Evolutionary conservation across 2,329 filamentous ascomycete species (phyloP).

Genomic region (Endothia cerciana): DNA sequence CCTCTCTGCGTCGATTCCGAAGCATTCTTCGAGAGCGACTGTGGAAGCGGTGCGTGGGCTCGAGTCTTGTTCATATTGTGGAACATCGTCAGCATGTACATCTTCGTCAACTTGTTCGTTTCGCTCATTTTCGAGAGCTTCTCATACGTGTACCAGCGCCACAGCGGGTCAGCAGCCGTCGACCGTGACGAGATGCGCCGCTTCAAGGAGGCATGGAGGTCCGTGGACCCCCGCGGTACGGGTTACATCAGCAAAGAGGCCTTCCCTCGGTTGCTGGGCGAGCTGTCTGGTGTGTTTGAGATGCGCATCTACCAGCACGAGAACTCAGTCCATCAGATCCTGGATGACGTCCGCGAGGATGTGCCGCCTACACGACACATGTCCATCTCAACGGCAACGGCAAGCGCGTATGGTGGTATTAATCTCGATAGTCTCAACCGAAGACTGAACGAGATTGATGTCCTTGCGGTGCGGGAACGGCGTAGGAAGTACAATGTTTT

Average conservation of each 20-base stretch:
- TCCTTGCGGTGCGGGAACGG: constrained; percentile 73
- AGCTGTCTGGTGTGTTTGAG: constrained; percentile 92
- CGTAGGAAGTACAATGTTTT: constrained; percentile 88
- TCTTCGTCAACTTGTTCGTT: constrained; percentile 97
- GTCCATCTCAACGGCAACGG: constrained; percentile 54
- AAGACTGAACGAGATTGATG: constrained; percentile 73
- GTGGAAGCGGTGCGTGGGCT: constrained; percentile 88
- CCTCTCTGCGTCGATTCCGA: constrained; percentile 77
- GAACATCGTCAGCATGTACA: constrained; percentile 99
- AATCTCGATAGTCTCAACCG: constrained; percentile 77
- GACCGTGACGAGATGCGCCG: constrained; percentile 92
- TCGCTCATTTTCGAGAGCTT: constrained; percentile 99
- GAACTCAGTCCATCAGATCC: constrained; percentile 81
- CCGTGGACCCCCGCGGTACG: constrained; percentile 86
- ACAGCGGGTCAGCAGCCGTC: constrained; percentile 87
- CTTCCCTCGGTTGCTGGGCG: constrained; percentile 85
- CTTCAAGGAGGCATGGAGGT: constrained; percentile 98
- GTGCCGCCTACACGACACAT: constrained; percentile 56
- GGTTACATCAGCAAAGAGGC: constrained; percentile 89
- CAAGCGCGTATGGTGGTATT: constrained; percentile 60
- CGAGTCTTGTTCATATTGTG: constrained; percentile 88
- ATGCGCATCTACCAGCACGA: constrained; percentile 96
- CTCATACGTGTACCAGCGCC: constrained; percentile 97
- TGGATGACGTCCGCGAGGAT: constrained; percentile 78
- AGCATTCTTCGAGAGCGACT: constrained; percentile 86